These are phyloP conservation scores for Brasenia schreberi DNA, from an alignment of 164 flowering plant species.

Conservation along the genomic window DNA sequence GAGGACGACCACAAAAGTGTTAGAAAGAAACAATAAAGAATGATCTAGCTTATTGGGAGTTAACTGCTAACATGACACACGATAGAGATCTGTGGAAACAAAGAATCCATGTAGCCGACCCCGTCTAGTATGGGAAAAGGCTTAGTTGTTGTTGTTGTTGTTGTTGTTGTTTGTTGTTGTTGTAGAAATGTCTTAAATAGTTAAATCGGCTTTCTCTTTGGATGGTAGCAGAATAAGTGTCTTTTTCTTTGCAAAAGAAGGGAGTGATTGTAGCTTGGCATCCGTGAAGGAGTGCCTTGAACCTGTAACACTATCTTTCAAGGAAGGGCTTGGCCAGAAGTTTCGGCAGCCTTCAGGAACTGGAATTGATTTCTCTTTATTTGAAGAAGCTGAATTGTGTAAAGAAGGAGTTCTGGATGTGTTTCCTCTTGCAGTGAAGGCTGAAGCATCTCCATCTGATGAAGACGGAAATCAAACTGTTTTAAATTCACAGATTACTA, in stretches of 20 bases:
- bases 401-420: conserved; percentile 47
- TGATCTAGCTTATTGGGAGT: too few species aligned
- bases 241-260: conserved; percentile 90
- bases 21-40: too few species aligned
- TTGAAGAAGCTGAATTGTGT: conserved; percentile 48
- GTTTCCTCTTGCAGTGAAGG: conserved; percentile 80
- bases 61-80: too few species aligned
- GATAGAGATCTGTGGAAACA: too few species aligned
- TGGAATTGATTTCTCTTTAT: conserved; percentile 65
- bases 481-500: conserved; percentile 76
- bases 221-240: conserved; percentile 53
- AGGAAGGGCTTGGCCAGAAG: conserved; percentile 78
- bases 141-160: too few species aligned
- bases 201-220: not conserved
- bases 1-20: too few species aligned
- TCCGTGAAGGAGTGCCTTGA: conserved; percentile 51
- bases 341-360: conserved; percentile 82
- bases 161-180: too few species aligned
- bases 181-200: too few species aligned
- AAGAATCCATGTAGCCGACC: too few species aligned
- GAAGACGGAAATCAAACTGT: conserved; percentile 25
- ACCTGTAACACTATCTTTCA: conserved; percentile 57
- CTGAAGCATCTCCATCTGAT: conserved; percentile 39
- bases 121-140: too few species aligned
- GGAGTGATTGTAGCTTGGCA: conserved; percentile 53